A percentile compares a stretch with the other conserved stretches of the same genome.
Evolutionary conservation across 768 basidiomycete species (phyloP).

Genomic region (Tricholoma matsutake): DNA sequence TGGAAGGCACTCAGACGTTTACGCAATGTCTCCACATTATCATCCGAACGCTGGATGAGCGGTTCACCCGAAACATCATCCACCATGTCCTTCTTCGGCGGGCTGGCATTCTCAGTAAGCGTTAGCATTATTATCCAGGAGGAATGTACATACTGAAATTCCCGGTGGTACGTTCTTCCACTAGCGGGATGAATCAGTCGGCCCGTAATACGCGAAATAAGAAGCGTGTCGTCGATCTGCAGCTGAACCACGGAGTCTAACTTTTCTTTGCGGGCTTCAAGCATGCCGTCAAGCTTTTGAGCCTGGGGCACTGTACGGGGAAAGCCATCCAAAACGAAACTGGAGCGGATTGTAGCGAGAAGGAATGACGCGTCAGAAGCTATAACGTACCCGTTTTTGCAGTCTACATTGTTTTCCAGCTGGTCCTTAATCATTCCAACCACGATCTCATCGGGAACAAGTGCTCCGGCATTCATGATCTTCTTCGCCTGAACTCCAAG

Average conservation of each 20-base stretch:
- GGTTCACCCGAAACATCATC: slow-evolving; percentile 97
- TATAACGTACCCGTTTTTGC: slow-evolving; percentile 87
- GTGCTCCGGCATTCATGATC: slow-evolving; percentile 95
- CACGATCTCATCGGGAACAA: slow-evolving; percentile 96
- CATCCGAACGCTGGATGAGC: slow-evolving; percentile 94
- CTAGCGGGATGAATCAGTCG: slow-evolving; percentile 87
- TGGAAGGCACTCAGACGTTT: slow-evolving; percentile 92
- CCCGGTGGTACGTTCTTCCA: slow-evolving; percentile 91
- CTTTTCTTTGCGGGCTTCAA: slow-evolving; percentile 75
- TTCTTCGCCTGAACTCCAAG: slow-evolving; percentile 94
- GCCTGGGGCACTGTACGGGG: slow-evolving; percentile 97
- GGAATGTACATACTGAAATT: slow-evolving; percentile 73
- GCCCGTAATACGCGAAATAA: slow-evolving; percentile 97
- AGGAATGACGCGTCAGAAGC: slow-evolving; percentile 13
- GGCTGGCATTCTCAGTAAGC: slow-evolving; percentile 48
- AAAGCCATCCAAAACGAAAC: slow-evolving; percentile 99
- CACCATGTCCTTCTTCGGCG: slow-evolving; percentile 92
- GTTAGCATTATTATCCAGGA: slow-evolving; percentile 1
- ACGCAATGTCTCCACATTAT: slow-evolving; percentile 92
- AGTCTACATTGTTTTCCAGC: slow-evolving; percentile 86
- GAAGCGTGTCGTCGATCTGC: slow-evolving; percentile 87
- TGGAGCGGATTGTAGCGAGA: slow-evolving; percentile 32
- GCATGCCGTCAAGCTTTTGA: slow-evolving; percentile 93
- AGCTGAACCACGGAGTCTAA: slow-evolving; percentile 93
- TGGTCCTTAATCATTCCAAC: slow-evolving; percentile 97